Evolutionary conservation across 164 flowering plant species (phyloP), one percentile per base, ranked within the genome.

Genomic region (Umbellularia californica): DNA sequence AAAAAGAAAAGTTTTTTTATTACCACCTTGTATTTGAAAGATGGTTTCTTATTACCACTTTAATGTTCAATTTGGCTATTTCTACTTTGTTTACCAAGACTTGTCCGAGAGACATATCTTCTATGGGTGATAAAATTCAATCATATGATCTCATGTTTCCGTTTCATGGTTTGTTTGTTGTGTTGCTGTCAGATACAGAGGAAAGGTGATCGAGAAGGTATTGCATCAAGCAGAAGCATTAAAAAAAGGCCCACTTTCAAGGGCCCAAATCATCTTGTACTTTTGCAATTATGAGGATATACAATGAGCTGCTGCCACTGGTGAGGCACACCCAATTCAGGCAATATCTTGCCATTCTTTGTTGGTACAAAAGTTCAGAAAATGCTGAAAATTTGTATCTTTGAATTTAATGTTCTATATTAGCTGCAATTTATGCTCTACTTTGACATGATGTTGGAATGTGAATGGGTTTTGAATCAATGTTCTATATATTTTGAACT

Each of bases 131-230:
- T 64, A 64, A 12, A 23, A 64, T 24, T 64, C 67, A 64, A 12
- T 3, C 5, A 25, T 23, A 64, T 4, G 41, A 19, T 5, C 70
- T 23, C 33, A 2, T 14, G 58, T 17, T 75, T 5, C 13, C 68
- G 30, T 50, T 74, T 78, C 68, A 62, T 30, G 63, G 25, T 71
- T 17, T 68, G 22, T 58, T 25, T 68, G 22, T 58, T 25, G 35
- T 74, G 2, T 20, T 78, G 71, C 64, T 79, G 75, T 70, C 89
- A 86, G 87, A 83, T 80, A 65, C 69, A 0, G 75, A 27, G 72
- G 77, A 66, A 22, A 83, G 87, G 79, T 86, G 85, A 84, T 58
- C 52, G 24, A 41, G 20, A 52, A 9, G 27, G 58, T 50, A 58
- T 47, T 10, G 63, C 41, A 52, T 24, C 24, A 58, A 76, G 73